A percentile compares a stretch with the other conserved stretches of the same genome.
Evolutionary conservation across 208 protist species (phyloP).

Genomic region (Crithidia sp.): DNA sequence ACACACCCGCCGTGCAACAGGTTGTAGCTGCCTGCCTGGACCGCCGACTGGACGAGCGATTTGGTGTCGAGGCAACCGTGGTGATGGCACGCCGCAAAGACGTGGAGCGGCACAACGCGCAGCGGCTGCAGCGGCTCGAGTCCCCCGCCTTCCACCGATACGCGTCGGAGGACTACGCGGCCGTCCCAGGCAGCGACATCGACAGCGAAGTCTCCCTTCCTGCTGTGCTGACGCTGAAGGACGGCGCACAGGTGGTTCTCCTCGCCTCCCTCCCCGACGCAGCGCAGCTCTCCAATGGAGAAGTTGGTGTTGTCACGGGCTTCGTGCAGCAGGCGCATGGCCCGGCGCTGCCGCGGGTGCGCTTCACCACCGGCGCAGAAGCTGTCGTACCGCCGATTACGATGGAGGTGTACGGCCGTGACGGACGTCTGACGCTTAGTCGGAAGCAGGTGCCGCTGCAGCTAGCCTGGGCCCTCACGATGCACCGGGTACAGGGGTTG

Average conservation of each 20-base stretch:
- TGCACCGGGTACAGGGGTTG: slow-evolving; percentile 96
- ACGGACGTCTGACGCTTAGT: slow-evolving; percentile 39
- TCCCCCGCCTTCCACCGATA: slow-evolving; percentile 58
- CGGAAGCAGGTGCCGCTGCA: slow-evolving; percentile 89
- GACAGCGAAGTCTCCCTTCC: slow-evolving; percentile 66
- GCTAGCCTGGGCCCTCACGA: slow-evolving; percentile 94
- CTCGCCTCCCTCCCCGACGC: slow-evolving; percentile 49
- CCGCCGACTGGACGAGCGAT: slow-evolving; percentile 29
- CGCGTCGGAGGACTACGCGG: slow-evolving; percentile 77
- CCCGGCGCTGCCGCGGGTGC: slow-evolving; percentile 57
- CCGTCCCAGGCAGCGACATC: slow-evolving; percentile 54
- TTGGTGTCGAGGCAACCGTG: slow-evolving; percentile 56
- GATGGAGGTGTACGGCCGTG: slow-evolving; percentile 39
- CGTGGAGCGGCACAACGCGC: slow-evolving; percentile 58
- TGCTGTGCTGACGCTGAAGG: slow-evolving; percentile 56
- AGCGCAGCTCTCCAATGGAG: slow-evolving; percentile 43
- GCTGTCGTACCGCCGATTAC: slow-evolving; percentile 56
- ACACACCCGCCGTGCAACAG: slow-evolving; percentile 53
- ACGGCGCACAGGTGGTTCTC: slow-evolving; percentile 79
- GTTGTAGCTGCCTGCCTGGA: slow-evolving; percentile 47
- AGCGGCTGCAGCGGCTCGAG: slow-evolving; percentile 50
- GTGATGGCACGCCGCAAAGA: slow-evolving; percentile 56
- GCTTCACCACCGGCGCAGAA: slow-evolving; percentile 50
- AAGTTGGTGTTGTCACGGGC: slow-evolving; percentile 36
- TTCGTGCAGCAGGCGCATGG: slow-evolving; percentile 31